phyloP scores from a whole-genome alignment of 345 rosid genomes.

The Acer negundo region DNA sequence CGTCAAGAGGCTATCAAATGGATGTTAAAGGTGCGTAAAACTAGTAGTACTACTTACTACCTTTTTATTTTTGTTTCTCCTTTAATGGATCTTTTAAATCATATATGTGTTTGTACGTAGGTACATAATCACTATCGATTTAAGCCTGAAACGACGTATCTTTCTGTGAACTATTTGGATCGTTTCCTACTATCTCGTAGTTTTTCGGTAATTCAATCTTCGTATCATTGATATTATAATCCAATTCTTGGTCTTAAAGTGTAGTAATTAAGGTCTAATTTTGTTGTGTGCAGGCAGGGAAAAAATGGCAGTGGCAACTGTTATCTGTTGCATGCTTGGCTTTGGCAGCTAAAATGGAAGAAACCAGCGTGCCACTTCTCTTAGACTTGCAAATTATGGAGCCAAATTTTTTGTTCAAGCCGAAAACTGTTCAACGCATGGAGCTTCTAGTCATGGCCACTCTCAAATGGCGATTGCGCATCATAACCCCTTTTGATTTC shows the following conservation, averaged over 20 bases:
- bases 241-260: not conserved
- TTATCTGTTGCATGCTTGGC: slow-evolving; percentile 41
- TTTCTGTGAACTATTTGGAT: slow-evolving; percentile 41
- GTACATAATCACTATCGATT: slow-evolving; percentile 32
- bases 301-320: slow-evolving; percentile 42
- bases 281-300: slow-evolving; percentile 21
- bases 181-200: slow-evolving; percentile 32
- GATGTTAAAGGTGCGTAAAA: slow-evolving; percentile 32
- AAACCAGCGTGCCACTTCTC: slow-evolving; percentile 36
- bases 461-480: slow-evolving; percentile 41
- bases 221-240: not conserved
- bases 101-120: slow-evolving; percentile 24
- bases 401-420: slow-evolving; percentile 36
- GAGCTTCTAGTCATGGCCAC: slow-evolving; percentile 38
- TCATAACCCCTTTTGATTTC: slow-evolving; percentile 38
- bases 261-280: not conserved
- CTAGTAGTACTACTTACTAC: too few species aligned
- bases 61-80: too few species aligned
- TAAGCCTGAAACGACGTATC: slow-evolving; percentile 34
- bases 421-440: slow-evolving; percentile 39
- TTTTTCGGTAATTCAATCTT: slow-evolving; percentile 22
- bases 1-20: slow-evolving; percentile 38
- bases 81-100: not conserved
- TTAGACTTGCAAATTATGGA: slow-evolving; percentile 37
- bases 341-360: slow-evolving; percentile 52